These are phyloP conservation scores for Arctium minus DNA, from an alignment of 129 eudicot genomes.

Conservation along the genomic window DNA sequence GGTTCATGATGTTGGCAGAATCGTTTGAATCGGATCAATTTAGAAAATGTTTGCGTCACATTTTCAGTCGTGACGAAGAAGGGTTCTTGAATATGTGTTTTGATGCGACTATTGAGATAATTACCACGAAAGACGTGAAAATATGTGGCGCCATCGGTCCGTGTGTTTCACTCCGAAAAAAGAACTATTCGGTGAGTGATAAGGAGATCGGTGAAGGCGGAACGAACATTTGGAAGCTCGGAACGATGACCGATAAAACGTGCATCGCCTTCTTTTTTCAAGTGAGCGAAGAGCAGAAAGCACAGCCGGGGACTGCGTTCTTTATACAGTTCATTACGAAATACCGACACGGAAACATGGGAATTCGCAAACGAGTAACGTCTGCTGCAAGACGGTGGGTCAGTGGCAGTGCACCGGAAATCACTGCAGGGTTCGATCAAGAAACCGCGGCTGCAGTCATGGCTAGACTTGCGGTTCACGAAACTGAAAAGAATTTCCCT, in stretches of 20 bases:
- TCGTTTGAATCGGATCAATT: constrained; percentile 87
- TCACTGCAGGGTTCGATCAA: constrained; percentile 89
- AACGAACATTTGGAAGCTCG: constrained; percentile 81
- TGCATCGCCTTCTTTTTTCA: constrained; percentile 86
- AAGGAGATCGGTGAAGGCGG: constrained; percentile 79
- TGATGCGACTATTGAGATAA: constrained; percentile 78
- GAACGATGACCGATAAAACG: constrained; percentile 70
- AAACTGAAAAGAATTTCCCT: constrained; percentile 44
- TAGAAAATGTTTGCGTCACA: constrained; percentile 63
- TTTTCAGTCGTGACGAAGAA: constrained; percentile 56
- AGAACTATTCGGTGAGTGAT: constrained; percentile 59
- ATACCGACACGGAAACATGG: constrained; percentile 68
- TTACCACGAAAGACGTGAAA: constrained; percentile 80
- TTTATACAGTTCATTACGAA: constrained; percentile 87
- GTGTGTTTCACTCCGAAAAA: constrained; percentile 61
- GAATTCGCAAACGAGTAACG: constrained; percentile 75
- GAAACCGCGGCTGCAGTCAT: constrained; percentile 88
- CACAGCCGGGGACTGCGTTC: constrained; percentile 74
- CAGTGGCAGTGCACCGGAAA: constrained; percentile 59
- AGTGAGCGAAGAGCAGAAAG: constrained; percentile 55
- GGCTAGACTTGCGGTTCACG: constrained; percentile 81
- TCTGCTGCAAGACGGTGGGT: constrained; percentile 97
- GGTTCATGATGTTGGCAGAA: constrained; percentile 78
- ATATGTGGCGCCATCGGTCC: constrained; percentile 92
- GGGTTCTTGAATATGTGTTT: constrained; percentile 83